Evolutionary conservation across 2,329 filamentous ascomycete species (phyloP).

Genomic region (Achaetomium macrosporum): DNA sequence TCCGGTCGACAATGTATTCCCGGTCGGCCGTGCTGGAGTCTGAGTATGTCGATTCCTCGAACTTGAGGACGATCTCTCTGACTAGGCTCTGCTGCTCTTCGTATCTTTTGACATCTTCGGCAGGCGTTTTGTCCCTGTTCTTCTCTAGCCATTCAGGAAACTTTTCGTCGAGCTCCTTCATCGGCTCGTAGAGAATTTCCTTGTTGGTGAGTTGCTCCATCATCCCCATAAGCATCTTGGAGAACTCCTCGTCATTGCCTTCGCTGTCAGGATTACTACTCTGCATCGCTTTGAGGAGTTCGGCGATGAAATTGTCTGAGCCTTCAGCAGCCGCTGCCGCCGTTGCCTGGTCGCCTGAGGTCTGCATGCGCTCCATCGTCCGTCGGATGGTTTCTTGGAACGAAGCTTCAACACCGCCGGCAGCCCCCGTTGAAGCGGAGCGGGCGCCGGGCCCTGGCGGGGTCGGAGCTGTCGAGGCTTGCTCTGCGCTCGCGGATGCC

Average conservation of each 20-base stretch:
- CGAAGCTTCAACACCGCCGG: constrained; percentile 47
- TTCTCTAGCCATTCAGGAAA: constrained; percentile 84
- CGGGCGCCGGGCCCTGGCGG: constrained; percentile 21
- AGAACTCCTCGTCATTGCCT: constrained; percentile 74
- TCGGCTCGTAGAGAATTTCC: constrained; percentile 95
- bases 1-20: constrained; percentile 91
- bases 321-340: constrained; percentile 64
- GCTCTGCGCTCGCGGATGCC: constrained; percentile 34
- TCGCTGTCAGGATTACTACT: constrained; percentile 45
- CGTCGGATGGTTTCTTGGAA: constrained; percentile 91
- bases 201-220: constrained; percentile 99
- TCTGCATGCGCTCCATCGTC: constrained; percentile 95
- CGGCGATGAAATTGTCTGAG: constrained; percentile 76
- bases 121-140: constrained; percentile 59
- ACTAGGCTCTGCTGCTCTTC: constrained; percentile 75
- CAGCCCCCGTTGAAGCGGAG: constrained; percentile 14
- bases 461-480: constrained; percentile 20
- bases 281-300: constrained; percentile 86
- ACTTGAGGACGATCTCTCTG: constrained; percentile 79
- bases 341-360: constrained; percentile 77
- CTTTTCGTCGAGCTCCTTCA: constrained; percentile 93
- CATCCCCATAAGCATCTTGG: constrained; percentile 93
- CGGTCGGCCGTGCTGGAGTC: constrained; percentile 77
- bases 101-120: constrained; percentile 74
- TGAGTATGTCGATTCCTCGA: constrained; percentile 74